These are phyloP conservation scores for Schizochytrium sp. DNA, from an alignment of 108 stramenopile genomes.

Conservation along the genomic window DNA sequence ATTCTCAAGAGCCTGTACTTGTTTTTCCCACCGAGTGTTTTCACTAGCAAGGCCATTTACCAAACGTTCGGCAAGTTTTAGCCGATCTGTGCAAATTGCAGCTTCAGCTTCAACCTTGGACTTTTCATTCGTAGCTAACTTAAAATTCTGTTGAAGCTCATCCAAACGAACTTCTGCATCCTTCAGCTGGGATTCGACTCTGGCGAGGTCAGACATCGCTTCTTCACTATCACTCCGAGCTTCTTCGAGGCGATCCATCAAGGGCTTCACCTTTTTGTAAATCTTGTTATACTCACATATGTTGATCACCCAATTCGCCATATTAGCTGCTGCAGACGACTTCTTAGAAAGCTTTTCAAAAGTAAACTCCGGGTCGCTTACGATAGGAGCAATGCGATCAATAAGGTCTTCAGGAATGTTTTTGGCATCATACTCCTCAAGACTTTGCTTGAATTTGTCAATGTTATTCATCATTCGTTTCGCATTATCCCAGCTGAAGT, in stretches of 20 bases:
- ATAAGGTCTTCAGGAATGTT: slow-evolving; percentile 71
- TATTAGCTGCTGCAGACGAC: slow-evolving; percentile 73
- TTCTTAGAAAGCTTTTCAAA: slow-evolving; percentile 73
- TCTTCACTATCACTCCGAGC: slow-evolving; percentile 66
- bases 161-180: slow-evolving; percentile 72
- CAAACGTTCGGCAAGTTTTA: slow-evolving; percentile 77
- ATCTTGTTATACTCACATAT: slow-evolving; percentile 74
- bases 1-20: slow-evolving; percentile 65
- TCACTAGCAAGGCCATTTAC: slow-evolving; percentile 74
- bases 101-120: slow-evolving; percentile 71
- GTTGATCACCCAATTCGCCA: slow-evolving; percentile 79
- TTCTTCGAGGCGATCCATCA: slow-evolving; percentile 69
- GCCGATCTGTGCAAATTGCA: slow-evolving; percentile 68
- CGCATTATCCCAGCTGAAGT: slow-evolving; percentile 71
- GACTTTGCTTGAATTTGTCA: slow-evolving; percentile 63
- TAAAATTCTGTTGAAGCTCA: slow-evolving; percentile 73
- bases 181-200: slow-evolving; percentile 32
- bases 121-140: slow-evolving; percentile 74
- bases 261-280: slow-evolving; percentile 71
- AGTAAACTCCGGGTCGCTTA: slow-evolving; percentile 82
- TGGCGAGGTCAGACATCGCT: slow-evolving; percentile 28
- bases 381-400: slow-evolving; percentile 75
- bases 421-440: slow-evolving; percentile 70
- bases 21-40: slow-evolving; percentile 74
- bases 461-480: slow-evolving; percentile 77